Conservation (phyloP, 108 stramenopile species). For the Skeletonema marinoi region DNA sequence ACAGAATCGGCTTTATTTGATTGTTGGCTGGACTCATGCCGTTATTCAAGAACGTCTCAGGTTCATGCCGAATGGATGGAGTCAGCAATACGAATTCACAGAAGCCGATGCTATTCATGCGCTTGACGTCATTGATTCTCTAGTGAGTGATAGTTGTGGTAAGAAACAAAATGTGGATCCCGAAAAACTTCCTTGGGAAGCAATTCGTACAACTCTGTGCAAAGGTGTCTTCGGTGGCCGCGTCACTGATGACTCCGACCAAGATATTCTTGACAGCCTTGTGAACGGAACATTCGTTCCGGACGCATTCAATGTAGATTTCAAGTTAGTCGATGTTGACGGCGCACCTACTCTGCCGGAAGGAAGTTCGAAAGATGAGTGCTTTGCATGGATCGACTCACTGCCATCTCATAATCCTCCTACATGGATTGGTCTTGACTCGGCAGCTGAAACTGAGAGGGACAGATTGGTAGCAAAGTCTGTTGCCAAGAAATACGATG, state of each 20-base stretch:
- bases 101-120: conserved; percentile 95
- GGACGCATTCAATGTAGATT: conserved; percentile 73
- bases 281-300: conserved; percentile 61
- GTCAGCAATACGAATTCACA: conserved; percentile 93
- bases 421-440: conserved; percentile 82
- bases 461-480: conserved; percentile 63
- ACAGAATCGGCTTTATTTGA: conserved; percentile 86
- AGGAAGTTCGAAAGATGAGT: conserved; percentile 69
- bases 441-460: conserved; percentile 65
- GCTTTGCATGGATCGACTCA: conserved; percentile 70
- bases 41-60: conserved; percentile 96
- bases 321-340: conserved; percentile 63
- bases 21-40: conserved; percentile 95
- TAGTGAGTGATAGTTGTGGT: conserved; percentile 60
- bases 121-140: conserved; percentile 87
- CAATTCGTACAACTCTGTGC: conserved; percentile 77
- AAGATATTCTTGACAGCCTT: conserved; percentile 69
- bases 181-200: conserved; percentile 89
- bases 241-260: conserved; percentile 68
- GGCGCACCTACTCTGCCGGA: conserved; percentile 74
- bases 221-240: conserved; percentile 85
- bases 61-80: conserved; percentile 95
- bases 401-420: conserved; percentile 79
- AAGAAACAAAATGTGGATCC: conserved; percentile 61
- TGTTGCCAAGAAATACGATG: conserved; percentile 59